Evolutionary conservation across 805 yeast genomes (phyloP), one percentile per base, ranked within the genome.

Genomic region (Starmerella potacharoeniae): DNA sequence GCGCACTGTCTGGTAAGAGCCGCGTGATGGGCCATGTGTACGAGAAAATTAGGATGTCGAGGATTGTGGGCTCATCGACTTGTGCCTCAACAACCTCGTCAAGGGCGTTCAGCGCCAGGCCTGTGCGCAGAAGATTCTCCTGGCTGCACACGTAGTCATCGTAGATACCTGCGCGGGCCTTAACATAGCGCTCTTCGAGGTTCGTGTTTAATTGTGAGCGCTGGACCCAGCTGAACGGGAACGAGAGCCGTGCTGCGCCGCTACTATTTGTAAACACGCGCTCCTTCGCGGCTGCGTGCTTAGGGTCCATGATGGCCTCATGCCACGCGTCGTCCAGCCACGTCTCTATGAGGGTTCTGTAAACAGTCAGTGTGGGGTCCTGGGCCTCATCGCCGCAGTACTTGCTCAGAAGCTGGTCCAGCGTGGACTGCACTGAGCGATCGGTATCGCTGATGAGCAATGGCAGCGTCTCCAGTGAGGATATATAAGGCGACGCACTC

Each of bases 251-350:
- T 30, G 35, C 22, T 2, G 10, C 17, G 31, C 35, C 50, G 22
- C 14, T 16, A 1, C 22, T 35, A 14, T 33, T 28, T 6, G 45
- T 58, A 35, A 56, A 61, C 29, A 56, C 37, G 10, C 30, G 17
- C 3, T 37, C 39, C 31, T 48, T 30, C 6, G 40, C 52, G 9
- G 33, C 39, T 13, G 11, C 34, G 41, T 59, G 42, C 3, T 14
- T 45, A 7, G 56, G 54, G n/a, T 36, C 51, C 52, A 55, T 51
- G 4, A 62, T 30, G 14, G 60, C 51, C 6, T 56, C 54, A 13
- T 54, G 56, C 63, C 63, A 63, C 5, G 63, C 65, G 31, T 60
- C 60, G 17, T 53, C 53, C 42, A 62, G 52, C 63, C 62, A 59
- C 3, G 58, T 49, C 28, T 49, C 52, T 3, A 58, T 46, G 7